Evolutionary conservation across 176 grass and related monocot genomes (phyloP).

Genomic region (Musa itinerans): DNA sequence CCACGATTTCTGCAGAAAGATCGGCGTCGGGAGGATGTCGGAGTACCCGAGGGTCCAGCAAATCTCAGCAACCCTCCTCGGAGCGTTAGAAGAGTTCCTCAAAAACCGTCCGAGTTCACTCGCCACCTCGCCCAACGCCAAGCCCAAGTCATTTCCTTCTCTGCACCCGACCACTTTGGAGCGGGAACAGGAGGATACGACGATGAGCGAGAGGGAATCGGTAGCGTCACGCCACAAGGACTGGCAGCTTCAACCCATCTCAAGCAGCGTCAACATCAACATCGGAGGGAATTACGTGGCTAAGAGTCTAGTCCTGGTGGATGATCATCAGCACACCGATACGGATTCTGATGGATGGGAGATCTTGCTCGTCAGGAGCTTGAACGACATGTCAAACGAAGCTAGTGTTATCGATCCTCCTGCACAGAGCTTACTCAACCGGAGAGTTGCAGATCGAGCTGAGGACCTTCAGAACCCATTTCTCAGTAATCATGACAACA

Average conservation of each 20-base stretch:
- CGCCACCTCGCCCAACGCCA: constrained; percentile 2
- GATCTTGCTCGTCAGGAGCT: too few species aligned
- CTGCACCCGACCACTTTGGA: not conserved
- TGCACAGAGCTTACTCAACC: not conserved
- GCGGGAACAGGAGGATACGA: not conserved
- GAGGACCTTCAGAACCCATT: constrained; percentile 12
- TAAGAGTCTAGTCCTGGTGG: not conserved
- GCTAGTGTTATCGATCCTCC: too few species aligned
- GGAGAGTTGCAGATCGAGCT: not conserved
- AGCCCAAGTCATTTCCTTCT: constrained; percentile 6
- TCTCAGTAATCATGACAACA: constrained; percentile 1
- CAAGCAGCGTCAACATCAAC: not conserved
- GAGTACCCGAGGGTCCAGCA: constrained; percentile 33
- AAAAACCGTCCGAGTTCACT: not conserved
- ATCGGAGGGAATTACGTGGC: not conserved
- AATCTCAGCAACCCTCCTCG: constrained; percentile 25
- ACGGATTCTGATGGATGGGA: too few species aligned
- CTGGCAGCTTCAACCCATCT: not conserved
- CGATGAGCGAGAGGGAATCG: not conserved
- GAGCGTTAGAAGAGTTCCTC: constrained; percentile 19
- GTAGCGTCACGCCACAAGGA: not conserved
- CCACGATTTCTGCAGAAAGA: constrained; percentile 26
- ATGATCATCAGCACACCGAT: too few species aligned
- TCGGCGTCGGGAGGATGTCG: constrained; percentile 26
- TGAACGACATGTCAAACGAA: constrained; percentile 10